These are phyloP conservation scores for Eimeria praecox DNA, from an alignment of 169 alveolate species.

Conservation along the genomic window DNA sequence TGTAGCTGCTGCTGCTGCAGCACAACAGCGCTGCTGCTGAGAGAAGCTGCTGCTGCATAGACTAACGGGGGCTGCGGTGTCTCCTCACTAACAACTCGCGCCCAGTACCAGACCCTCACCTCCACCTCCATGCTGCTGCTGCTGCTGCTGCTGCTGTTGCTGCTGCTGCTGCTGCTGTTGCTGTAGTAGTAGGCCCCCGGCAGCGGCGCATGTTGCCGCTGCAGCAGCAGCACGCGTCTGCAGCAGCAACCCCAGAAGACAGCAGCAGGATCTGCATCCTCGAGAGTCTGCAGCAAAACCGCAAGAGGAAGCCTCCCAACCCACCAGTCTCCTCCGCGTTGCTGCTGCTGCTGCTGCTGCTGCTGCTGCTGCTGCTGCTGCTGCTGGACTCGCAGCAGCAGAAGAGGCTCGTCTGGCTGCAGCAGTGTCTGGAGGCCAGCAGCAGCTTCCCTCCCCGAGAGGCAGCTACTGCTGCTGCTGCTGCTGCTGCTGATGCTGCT, in stretches of 20 bases:
- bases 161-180: background rate
- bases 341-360: conserved; percentile 66
- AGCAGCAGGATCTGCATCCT: conserved; percentile 10
- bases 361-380: conserved; percentile 44
- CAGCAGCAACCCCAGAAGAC: conserved; percentile 72
- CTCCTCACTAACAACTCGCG: background rate
- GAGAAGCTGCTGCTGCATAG: conserved; percentile 43
- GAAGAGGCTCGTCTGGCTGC: background rate
- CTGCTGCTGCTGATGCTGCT: conserved; percentile 50
- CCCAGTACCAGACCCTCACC: conserved; percentile 25
- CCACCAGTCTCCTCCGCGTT: conserved; percentile 25
- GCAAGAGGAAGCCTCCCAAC: conserved; percentile 15
- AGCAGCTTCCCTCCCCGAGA: conserved; percentile 30
- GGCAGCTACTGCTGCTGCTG: background rate
- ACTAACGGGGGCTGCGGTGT: conserved; percentile 46
- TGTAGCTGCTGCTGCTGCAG: conserved; percentile 37
- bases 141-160: conserved; percentile 24
- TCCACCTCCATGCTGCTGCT: conserved; percentile 66
- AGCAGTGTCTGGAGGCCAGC: conserved; percentile 40
- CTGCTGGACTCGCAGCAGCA: conserved; percentile 32
- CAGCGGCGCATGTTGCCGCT: background rate
- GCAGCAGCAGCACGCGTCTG: conserved; percentile 74
- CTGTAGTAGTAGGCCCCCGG: background rate
- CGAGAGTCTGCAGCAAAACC: conserved; percentile 34
- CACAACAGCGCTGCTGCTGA: conserved; percentile 23